These are phyloP conservation scores for Kondoa subrosea DNA, from an alignment of 768 basidiomycete species.

Conservation along the genomic window DNA sequence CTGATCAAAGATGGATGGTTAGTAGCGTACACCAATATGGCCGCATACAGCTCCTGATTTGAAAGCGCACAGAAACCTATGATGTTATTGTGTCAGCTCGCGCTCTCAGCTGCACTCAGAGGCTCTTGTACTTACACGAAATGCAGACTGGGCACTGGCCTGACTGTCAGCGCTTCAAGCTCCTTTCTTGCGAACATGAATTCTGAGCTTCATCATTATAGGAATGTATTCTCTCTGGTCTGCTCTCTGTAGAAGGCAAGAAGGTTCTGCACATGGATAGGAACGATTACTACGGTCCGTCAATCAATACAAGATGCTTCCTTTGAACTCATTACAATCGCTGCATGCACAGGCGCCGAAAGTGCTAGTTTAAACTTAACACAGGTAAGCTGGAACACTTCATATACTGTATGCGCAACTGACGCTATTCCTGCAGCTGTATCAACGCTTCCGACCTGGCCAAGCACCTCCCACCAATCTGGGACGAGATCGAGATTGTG, in stretches of 20 bases:
- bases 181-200: not conserved
- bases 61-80: not conserved
- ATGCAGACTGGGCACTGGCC: conserved; percentile 2
- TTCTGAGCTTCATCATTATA: not conserved
- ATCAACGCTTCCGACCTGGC: conserved; percentile 77
- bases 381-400: conserved; percentile 47
- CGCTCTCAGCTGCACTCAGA: not conserved
- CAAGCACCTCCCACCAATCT: conserved; percentile 62
- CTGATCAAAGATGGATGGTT: not conserved
- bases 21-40: not conserved
- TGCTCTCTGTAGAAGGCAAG: conserved; percentile 98
- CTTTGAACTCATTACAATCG: not conserved
- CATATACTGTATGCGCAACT: not conserved
- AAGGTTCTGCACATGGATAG: conserved; percentile 96
- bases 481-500: conserved; percentile 88
- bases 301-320: no score
- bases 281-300: conserved; percentile 76
- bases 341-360: conserved; percentile 53
- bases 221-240: conserved; percentile 92
- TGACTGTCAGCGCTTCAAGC: not conserved
- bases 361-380: conserved; percentile 92
- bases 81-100: conserved; percentile 5
- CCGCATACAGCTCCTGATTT: not conserved
- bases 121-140: not conserved
- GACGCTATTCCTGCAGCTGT: conserved; percentile 45